Evolutionary conservation across 176 grass and related monocot species (phyloP).

Genomic region (Carex kokanica): DNA sequence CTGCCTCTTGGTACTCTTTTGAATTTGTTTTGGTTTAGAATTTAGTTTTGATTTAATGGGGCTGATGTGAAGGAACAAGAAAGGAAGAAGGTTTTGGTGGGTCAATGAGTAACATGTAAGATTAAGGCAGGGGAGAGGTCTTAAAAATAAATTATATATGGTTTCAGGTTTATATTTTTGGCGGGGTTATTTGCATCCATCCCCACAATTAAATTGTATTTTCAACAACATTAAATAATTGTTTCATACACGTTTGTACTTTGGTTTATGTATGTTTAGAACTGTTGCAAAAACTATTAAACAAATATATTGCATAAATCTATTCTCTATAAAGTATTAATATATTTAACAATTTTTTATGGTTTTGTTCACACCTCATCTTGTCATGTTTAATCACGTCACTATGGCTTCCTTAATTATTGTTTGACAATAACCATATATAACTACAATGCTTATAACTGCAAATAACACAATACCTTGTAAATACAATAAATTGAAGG

Average conservation of each 20-base stretch:
- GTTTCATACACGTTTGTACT: not conserved
- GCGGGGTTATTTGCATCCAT: not conserved
- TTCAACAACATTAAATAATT: not conserved
- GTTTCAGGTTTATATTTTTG: not conserved
- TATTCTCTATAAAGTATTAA: no score
- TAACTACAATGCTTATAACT: not conserved
- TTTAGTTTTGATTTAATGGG: constrained; percentile 29
- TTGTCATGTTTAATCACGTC: not conserved
- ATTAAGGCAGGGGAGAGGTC: constrained; percentile 10
- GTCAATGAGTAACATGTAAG: constrained; percentile 73
- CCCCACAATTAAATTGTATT: constrained; percentile 17
- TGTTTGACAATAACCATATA: not conserved
- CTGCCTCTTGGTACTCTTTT: constrained; percentile 20
- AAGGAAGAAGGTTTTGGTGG: constrained; percentile 17
- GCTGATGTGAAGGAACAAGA: not conserved
- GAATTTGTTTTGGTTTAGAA: constrained; percentile 18
- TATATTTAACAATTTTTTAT: no score
- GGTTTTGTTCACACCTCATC: no score
- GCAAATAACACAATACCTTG: not conserved
- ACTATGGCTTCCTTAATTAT: not conserved
- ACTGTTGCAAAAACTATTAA: not conserved
- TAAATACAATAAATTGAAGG: not conserved
- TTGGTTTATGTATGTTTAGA: not conserved
- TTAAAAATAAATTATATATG: not conserved
- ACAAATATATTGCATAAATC: not conserved